phyloP scores from a whole-genome alignment of 805 yeast genomes.

The Ogataea nitratoaversa region DNA sequence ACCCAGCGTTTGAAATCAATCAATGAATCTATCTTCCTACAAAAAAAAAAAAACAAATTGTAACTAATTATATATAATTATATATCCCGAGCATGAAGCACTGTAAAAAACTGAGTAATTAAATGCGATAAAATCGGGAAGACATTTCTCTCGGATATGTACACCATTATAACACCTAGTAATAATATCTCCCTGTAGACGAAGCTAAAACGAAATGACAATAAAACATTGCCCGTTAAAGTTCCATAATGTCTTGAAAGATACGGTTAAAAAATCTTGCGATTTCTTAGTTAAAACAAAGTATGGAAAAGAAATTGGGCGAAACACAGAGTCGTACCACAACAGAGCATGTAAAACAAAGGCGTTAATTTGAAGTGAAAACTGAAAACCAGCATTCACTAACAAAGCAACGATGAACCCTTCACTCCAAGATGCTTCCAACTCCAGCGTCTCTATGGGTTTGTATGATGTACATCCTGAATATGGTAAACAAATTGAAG shows the following conservation, averaged over 20 bases:
- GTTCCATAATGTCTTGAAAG: conserved; percentile 2
- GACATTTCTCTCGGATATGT: conserved; percentile 20
- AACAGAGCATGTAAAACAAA: conserved; percentile 3
- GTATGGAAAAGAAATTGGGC: conserved; percentile 2
- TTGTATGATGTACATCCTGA: conserved; percentile 7
- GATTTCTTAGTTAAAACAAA: not conserved
- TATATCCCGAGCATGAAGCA: conserved; percentile 32
- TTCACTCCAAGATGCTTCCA: conserved; percentile 3
- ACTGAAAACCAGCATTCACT: conserved; percentile 1
- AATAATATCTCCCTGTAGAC: conserved; percentile 3
- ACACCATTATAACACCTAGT: conserved; percentile 6
- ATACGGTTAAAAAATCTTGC: not conserved
- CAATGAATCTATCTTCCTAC: too few relatives aligned
- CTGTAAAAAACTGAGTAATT: conserved; percentile 11
- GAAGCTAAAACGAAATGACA: conserved; percentile 1
- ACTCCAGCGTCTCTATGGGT: conserved; percentile 1
- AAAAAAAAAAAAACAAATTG: too few relatives aligned
- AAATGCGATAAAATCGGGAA: conserved; percentile 26
- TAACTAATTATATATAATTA: conserved; percentile 3
- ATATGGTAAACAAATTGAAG: conserved; percentile 8
- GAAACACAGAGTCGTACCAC: conserved; percentile 1
- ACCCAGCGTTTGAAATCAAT: too few relatives aligned
- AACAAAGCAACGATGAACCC: conserved; percentile 1
- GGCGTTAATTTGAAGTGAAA: conserved; percentile 1
- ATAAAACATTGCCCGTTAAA: conserved; percentile 1